Percentiles rank a stretch among this genome's conserved stretches.
These are phyloP conservation scores for Pseudogymnoascus sp. DNA, from an alignment of 2,329 filamentous ascomycete species.

Conservation along the genomic window DNA sequence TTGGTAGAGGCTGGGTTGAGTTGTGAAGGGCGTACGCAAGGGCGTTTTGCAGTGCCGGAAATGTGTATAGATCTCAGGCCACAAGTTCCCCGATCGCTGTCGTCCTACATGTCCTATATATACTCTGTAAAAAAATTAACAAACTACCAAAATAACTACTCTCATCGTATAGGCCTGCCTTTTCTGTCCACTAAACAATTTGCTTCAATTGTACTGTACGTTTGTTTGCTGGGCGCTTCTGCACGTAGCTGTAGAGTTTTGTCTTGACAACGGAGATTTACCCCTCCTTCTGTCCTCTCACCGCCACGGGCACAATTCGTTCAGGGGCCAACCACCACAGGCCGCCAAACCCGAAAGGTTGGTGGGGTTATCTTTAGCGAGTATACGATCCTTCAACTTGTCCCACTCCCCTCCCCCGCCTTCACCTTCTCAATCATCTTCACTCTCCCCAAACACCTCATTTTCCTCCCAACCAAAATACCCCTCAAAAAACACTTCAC, in stretches of 20 bases:
- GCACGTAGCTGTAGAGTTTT: not conserved
- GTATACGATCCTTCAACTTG: constrained; percentile 6
- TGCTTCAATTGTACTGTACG: not conserved
- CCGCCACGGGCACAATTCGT: not conserved
- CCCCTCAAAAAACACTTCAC: constrained; percentile 4
- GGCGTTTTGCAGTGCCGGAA: not conserved
- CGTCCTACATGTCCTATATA: not conserved
- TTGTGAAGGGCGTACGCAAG: not conserved
- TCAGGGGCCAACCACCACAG: constrained; percentile 5
- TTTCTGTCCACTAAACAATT: not conserved
- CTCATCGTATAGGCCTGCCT: not conserved
- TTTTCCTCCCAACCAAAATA: constrained; percentile 4
- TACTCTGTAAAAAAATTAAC: not conserved
- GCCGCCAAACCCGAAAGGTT: constrained; percentile 7
- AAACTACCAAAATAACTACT: not conserved
- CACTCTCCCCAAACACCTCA: constrained; percentile 7
- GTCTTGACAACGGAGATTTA: not conserved
- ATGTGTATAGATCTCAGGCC: not conserved
- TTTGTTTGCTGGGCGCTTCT: not conserved
- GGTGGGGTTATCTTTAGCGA: constrained; percentile 10
- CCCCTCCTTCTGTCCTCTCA: constrained; percentile 1
- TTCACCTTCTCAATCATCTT: constrained; percentile 6
- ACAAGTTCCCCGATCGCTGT: not conserved
- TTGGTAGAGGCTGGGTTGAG: not conserved
- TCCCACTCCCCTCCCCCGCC: constrained; percentile 7